Percentiles rank a stretch among this genome's conserved stretches.
phyloP scores from a whole-genome alignment of 2,329 filamentous ascomycete genomes.

The Cladosporium sp. region DNA sequence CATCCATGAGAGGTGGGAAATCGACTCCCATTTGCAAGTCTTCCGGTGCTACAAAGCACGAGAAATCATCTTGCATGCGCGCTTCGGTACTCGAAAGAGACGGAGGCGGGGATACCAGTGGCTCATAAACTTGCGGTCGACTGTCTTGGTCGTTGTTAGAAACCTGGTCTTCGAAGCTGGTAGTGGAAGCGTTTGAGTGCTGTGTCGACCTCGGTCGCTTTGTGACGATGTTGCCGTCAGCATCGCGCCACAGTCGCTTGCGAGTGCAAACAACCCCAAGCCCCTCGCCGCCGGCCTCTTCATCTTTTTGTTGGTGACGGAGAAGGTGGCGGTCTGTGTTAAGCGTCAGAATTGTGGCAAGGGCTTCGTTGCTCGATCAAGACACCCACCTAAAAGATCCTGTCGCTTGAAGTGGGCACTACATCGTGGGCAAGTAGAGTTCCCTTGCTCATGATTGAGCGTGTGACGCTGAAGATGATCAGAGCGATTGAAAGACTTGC shows the following conservation, averaged over 20 bases:
- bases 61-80: conserved; percentile 14
- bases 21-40: conserved; percentile 7
- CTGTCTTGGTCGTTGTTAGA: not conserved
- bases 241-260: conserved; percentile 59
- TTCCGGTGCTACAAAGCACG: not conserved
- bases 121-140: not conserved
- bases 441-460: conserved; percentile 57
- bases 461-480: conserved; percentile 62
- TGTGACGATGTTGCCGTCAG: conserved; percentile 56
- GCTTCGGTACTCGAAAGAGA: conserved; percentile 10
- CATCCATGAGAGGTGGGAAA: conserved; percentile 9
- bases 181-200: not conserved
- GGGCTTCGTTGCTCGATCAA: not conserved
- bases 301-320: conserved; percentile 57
- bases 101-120: conserved; percentile 15
- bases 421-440: conserved; percentile 61
- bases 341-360: not conserved
- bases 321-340: conserved; percentile 60
- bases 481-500: conserved; percentile 57
- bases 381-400: conserved; percentile 58
- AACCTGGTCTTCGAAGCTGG: not conserved
- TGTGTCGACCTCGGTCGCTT: conserved; percentile 37
- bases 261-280: conserved; percentile 52
- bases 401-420: conserved; percentile 63
- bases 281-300: conserved; percentile 53